A percentile compares a stretch with the other conserved stretches of the same genome.
Conservation (phyloP, 139 green algal genomes). For the Trebouxia sp. region DNA sequence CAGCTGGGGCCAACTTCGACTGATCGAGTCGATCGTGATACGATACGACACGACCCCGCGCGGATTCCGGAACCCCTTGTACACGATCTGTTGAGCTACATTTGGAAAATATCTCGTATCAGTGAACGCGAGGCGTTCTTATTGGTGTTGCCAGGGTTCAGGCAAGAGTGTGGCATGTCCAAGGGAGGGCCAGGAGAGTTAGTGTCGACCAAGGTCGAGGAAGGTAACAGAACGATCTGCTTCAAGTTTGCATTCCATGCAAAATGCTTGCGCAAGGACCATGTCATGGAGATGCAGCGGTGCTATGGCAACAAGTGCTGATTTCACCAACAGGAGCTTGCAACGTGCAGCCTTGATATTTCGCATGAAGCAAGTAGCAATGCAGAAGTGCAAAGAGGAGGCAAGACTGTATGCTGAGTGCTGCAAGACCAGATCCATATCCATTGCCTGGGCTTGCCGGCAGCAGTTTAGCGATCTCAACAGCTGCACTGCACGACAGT, state of each 20-base stretch:
- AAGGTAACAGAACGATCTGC: background rate
- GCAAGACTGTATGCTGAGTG: conserved; percentile 50
- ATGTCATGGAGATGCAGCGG: too few relatives aligned
- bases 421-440: conserved; percentile 44
- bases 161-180: background rate
- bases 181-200: background rate
- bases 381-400: conserved; percentile 17
- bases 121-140: too few relatives aligned
- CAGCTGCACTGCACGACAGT: conserved; percentile 48
- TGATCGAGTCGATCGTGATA: too few relatives aligned
- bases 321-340: background rate
- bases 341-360: conserved; percentile 54
- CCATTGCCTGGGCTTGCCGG: conserved; percentile 52
- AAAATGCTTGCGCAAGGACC: too few relatives aligned
- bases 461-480: conserved; percentile 39
- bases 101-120: too few relatives aligned
- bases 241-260: too few relatives aligned
- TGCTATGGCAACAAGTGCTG: background rate
- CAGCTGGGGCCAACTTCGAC: too few relatives aligned
- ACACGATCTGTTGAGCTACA: too few relatives aligned
- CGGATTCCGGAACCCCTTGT: too few relatives aligned
- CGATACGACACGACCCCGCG: too few relatives aligned
- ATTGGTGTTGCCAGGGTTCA: too few relatives aligned
- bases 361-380: conserved; percentile 40
- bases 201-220: conserved; percentile 31